These are phyloP conservation scores for Curvularia hawaiiensis DNA, from an alignment of 2,329 filamentous ascomycete genomes.

Conservation along the genomic window DNA sequence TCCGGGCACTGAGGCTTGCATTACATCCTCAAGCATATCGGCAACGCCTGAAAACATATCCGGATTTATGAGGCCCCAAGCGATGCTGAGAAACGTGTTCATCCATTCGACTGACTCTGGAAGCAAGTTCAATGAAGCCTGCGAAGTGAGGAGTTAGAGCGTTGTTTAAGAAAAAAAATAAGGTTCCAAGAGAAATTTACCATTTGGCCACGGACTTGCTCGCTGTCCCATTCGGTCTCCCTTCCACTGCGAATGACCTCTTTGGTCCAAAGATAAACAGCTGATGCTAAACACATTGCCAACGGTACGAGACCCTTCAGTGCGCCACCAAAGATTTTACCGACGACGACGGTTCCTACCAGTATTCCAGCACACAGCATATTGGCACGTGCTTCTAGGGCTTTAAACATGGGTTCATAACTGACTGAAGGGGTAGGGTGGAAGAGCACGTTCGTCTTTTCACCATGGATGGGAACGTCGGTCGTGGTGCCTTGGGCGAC, in stretches of 20 bases:
- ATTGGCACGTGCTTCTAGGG: conserved; percentile 76
- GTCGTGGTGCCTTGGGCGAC: conserved; percentile 81
- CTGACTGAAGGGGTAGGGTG: conserved; percentile 90
- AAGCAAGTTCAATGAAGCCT: conserved; percentile 84
- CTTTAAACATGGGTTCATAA: conserved; percentile 85
- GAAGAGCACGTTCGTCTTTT: conserved; percentile 96
- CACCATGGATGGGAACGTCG: conserved; percentile 93
- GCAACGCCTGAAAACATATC: conserved; percentile 92
- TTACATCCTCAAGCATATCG: conserved; percentile 94
- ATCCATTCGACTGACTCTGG: conserved; percentile 94
- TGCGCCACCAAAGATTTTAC: conserved; percentile 78
- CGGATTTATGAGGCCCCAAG: conserved; percentile 92
- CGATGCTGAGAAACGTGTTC: conserved; percentile 81
- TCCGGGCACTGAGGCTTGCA: conserved; percentile 91
- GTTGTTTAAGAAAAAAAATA: not conserved
- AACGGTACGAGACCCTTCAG: conserved; percentile 79
- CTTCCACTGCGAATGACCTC: conserved; percentile 82
- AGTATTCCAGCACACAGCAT: conserved; percentile 73
- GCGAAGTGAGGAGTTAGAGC: conserved; percentile 5
- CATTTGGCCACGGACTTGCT: conserved; percentile 81
- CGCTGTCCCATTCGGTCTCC: conserved; percentile 85
- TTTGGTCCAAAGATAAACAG: conserved; percentile 87
- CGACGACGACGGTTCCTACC: conserved; percentile 74
- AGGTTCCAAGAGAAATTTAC: conserved; percentile 48
- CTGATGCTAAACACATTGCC: conserved; percentile 72